Percentiles rank a stretch among this genome's conserved stretches.
Conservation (phyloP, 2,329 filamentous ascomycete species). For the Xylaria sp. region DNA sequence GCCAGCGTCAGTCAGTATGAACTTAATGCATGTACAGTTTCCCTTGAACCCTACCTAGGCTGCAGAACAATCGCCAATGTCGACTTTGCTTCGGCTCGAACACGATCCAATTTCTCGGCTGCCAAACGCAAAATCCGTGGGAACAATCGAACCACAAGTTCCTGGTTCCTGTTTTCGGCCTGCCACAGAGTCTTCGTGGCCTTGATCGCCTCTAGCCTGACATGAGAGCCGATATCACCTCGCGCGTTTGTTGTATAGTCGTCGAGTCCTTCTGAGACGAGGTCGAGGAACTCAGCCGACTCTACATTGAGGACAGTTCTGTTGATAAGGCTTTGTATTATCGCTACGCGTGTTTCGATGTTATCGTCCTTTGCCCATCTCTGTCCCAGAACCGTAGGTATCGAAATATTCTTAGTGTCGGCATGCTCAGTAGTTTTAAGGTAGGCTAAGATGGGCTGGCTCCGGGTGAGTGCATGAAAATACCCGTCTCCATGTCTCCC, state of each 20-base stretch:
- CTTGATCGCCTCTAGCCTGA: slow-evolving; percentile 82
- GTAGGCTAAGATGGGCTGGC: slow-evolving; percentile 56
- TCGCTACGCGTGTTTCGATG: slow-evolving; percentile 65
- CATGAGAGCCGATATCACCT: slow-evolving; percentile 89
- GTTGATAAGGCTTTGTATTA: slow-evolving; percentile 65
- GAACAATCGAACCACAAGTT: slow-evolving; percentile 56
- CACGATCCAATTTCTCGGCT: slow-evolving; percentile 89
- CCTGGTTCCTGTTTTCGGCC: slow-evolving; percentile 30
- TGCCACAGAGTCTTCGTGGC: slow-evolving; percentile 75
- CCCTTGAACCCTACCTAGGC: slow-evolving; percentile 57
- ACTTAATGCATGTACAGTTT: not conserved
- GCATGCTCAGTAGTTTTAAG: slow-evolving; percentile 40
- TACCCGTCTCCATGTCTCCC: slow-evolving; percentile 60
- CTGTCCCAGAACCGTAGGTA: slow-evolving; percentile 59
- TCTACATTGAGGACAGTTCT: slow-evolving; percentile 59
- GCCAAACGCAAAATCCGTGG: slow-evolving; percentile 73
- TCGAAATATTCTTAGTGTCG: slow-evolving; percentile 41
- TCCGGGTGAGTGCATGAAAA: slow-evolving; percentile 64
- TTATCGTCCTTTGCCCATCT: slow-evolving; percentile 64
- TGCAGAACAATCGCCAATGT: slow-evolving; percentile 60
- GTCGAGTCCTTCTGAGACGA: slow-evolving; percentile 72
- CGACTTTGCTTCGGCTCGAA: slow-evolving; percentile 74
- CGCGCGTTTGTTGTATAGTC: slow-evolving; percentile 92
- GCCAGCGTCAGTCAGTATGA: slow-evolving; percentile 45
- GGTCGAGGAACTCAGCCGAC: slow-evolving; percentile 54